Evolutionary conservation across 305 asterid species (phyloP).

Genomic region (Solanum aculeatissimum): DNA sequence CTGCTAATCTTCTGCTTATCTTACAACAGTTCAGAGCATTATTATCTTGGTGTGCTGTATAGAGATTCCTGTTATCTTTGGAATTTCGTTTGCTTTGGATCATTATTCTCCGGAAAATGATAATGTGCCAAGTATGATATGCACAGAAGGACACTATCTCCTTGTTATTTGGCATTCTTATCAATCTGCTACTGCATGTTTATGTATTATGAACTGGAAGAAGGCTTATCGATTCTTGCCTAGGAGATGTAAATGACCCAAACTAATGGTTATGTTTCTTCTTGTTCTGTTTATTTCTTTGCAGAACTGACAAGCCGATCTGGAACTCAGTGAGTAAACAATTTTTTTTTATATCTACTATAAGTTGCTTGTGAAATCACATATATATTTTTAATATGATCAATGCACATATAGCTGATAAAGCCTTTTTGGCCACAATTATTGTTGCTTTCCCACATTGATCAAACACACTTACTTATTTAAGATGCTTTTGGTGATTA

Average conservation of each 20-base stretch:
- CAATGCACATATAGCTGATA: not conserved
- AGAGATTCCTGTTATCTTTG: not conserved
- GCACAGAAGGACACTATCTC: not conserved
- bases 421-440: not conserved
- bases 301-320: constrained; percentile 77
- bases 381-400: not conserved
- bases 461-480: not conserved
- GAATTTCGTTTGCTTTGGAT: not conserved
- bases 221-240: not conserved
- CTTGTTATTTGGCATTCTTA: not conserved
- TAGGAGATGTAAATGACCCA: not conserved
- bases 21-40: not conserved
- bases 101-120: not conserved
- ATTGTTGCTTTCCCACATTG: not conserved
- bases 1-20: not conserved
- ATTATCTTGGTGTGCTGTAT: not conserved
- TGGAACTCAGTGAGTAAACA: constrained; percentile 88
- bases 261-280: constrained; percentile 7
- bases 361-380: constrained; percentile 3
- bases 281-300: constrained; percentile 9
- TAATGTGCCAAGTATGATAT: not conserved
- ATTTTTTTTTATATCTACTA: not conserved
- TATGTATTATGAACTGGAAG: not conserved
- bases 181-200: not conserved
- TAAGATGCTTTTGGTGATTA: not conserved